Conservation (phyloP, 495 filamentous ascomycete species). For the Bacidia gigantensis region DNA sequence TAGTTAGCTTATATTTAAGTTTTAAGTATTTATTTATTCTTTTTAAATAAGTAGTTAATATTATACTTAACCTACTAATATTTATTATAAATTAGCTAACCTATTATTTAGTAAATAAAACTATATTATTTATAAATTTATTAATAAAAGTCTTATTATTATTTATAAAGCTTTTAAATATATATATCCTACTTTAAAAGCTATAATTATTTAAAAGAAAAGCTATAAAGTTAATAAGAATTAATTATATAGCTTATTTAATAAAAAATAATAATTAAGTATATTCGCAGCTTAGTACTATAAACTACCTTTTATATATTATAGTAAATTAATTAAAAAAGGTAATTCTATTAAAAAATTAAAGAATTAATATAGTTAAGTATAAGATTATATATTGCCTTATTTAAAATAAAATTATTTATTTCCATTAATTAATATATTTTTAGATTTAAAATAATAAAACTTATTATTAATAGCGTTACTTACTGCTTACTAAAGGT, state of each 20-base stretch:
- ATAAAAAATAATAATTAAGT: constrained; percentile 9
- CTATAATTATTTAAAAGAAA: constrained; percentile 5
- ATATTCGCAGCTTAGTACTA: not conserved
- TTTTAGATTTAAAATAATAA: not conserved
- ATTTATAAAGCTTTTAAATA: constrained; percentile 6
- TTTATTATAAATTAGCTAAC: constrained; percentile 11
- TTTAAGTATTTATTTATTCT: not conserved
- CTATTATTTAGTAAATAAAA: constrained; percentile 7
- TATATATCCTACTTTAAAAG: not conserved
- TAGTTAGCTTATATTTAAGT: not conserved
- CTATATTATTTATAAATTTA: constrained; percentile 6
- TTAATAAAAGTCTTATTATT: not conserved
- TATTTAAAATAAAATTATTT: constrained; percentile 16
- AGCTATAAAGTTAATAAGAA: not conserved
- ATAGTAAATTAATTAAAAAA: constrained; percentile 14
- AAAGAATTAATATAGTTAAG: constrained; percentile 12
- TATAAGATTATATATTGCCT: constrained; percentile 8
- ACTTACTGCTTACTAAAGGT: constrained; percentile 4
- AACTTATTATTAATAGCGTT: constrained; percentile 15
- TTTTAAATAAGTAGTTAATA: not conserved
- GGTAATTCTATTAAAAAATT: constrained; percentile 17
- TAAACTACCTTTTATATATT: not conserved
- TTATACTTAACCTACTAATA: constrained; percentile 1
- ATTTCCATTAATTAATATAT: constrained; percentile 5
- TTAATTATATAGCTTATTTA: constrained; percentile 10